A percentile compares a stretch with the other conserved stretches of the same genome.
Evolutionary conservation across 495 filamentous ascomycete species (phyloP).

Genomic region (Penicillium simplicissimum): DNA sequence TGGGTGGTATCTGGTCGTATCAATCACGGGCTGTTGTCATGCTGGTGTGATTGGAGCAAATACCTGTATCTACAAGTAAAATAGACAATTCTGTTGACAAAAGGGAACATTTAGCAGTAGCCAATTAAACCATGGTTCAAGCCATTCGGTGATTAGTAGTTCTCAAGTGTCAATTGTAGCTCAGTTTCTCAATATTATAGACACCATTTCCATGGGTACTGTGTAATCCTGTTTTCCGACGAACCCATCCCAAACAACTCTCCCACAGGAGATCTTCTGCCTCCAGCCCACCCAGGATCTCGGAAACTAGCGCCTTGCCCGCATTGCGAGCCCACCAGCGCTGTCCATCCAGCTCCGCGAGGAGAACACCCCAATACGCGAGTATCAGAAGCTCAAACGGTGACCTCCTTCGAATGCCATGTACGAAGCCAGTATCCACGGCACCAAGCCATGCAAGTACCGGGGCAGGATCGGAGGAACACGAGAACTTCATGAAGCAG

Average conservation of each 20-base stretch:
- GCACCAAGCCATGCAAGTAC: constrained; percentile 32
- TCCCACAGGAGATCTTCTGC: constrained; percentile 22
- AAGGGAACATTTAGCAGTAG: neutral
- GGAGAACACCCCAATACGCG: constrained; percentile 32
- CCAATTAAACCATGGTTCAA: no score
- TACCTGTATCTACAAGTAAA: neutral
- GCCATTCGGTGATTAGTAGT: neutral
- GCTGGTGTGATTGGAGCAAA: neutral
- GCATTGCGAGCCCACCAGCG: constrained; percentile 34
- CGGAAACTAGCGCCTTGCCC: constrained; percentile 27
- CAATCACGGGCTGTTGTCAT: neutral
- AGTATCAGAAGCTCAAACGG: constrained; percentile 31
- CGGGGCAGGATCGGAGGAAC: constrained; percentile 23
- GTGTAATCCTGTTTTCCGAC: constrained; percentile 8
- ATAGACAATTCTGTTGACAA: neutral
- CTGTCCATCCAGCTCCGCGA: constrained; percentile 24
- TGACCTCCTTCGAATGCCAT: constrained; percentile 23
- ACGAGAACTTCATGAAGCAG: constrained; percentile 28
- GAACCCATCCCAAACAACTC: constrained; percentile 26
- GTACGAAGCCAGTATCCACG: constrained; percentile 31
- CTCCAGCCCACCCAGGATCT: constrained; percentile 19
- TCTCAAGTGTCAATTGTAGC: neutral
- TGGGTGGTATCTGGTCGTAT: neutral
- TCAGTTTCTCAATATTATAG: neutral
- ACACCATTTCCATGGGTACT: neutral